These are phyloP conservation scores for Leptomonas pyrrhocoris DNA, from an alignment of 208 protist genomes.

Conservation along the genomic window DNA sequence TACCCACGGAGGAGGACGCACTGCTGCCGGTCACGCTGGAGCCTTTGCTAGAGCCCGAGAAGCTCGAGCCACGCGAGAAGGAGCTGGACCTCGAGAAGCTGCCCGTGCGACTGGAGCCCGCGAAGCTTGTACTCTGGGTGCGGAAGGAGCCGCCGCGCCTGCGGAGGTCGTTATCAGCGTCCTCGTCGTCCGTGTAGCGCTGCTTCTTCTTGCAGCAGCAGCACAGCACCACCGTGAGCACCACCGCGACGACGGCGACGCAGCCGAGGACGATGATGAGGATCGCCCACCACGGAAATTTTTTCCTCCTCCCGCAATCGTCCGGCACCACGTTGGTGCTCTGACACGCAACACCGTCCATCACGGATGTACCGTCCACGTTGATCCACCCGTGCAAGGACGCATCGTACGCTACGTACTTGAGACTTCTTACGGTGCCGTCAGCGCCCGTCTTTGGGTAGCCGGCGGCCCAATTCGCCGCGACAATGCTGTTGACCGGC, in stretches of 20 bases:
- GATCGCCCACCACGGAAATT: slow-evolving; percentile 19
- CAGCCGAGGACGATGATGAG: slow-evolving; percentile 18
- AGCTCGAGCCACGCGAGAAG: background rate
- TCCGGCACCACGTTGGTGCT: background rate
- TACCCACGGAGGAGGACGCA: background rate
- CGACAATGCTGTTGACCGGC: background rate
- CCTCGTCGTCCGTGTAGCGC: background rate
- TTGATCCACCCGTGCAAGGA: slow-evolving; percentile 12
- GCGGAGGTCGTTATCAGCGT: background rate
- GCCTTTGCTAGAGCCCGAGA: slow-evolving; percentile 1
- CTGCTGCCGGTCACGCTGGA: background rate
- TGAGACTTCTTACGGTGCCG: background rate
- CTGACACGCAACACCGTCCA: slow-evolving; percentile 22
- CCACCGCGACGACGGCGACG: slow-evolving; percentile 11
- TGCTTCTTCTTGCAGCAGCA: slow-evolving; percentile 19
- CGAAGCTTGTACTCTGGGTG: background rate
- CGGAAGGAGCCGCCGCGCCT: slow-evolving; percentile 18
- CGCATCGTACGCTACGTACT: slow-evolving; percentile 21
- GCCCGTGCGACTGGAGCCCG: too few relatives aligned
- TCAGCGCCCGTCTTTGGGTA: slow-evolving; percentile 10
- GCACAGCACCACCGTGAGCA: slow-evolving; percentile 7
- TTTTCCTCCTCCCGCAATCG: background rate
- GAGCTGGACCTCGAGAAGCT: too few relatives aligned
- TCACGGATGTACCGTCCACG: slow-evolving; percentile 3
- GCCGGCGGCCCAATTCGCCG: slow-evolving; percentile 4